These are phyloP conservation scores for Suillus americanus DNA, from an alignment of 768 basidiomycete species.

Conservation along the genomic window DNA sequence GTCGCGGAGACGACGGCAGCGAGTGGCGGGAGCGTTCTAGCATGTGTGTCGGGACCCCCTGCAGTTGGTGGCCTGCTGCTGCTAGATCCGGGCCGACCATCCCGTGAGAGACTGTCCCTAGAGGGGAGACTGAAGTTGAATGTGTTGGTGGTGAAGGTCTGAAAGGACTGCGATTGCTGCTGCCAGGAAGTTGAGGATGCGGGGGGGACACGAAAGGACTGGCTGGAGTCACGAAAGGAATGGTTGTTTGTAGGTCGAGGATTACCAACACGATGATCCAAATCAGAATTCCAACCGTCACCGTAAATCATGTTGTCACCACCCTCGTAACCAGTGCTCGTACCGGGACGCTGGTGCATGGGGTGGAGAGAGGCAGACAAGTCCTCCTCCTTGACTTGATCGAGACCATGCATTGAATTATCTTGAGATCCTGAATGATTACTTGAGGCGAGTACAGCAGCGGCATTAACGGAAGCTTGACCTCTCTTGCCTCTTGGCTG, in stretches of 20 bases:
- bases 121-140: constrained; percentile 45
- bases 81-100: constrained; percentile 47
- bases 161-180: constrained; percentile 68
- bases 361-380: constrained; percentile 23
- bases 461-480: constrained; percentile 22
- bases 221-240: constrained; percentile 80
- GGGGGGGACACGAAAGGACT: constrained; percentile 76
- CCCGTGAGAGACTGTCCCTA: constrained; percentile 29
- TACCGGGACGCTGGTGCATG: constrained; percentile 62
- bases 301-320: constrained; percentile 30
- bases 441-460: constrained; percentile 18
- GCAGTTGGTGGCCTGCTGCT: constrained; percentile 54
- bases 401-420: constrained; percentile 18
- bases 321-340: constrained; percentile 71
- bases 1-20: constrained; percentile 74
- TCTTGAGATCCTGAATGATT: constrained; percentile 22
- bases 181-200: constrained; percentile 39
- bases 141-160: constrained; percentile 48
- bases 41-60: constrained; percentile 41
- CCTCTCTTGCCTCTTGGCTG: constrained; percentile 39
- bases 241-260: constrained; percentile 44
- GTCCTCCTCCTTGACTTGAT: constrained; percentile 46
- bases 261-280: constrained; percentile 38
- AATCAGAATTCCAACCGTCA: constrained; percentile 38
- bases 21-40: constrained; percentile 70